A percentile compares a stretch with the other conserved stretches of the same genome.
Conservation (phyloP, 306 rosid genomes). For the Neltuma alba region DNA sequence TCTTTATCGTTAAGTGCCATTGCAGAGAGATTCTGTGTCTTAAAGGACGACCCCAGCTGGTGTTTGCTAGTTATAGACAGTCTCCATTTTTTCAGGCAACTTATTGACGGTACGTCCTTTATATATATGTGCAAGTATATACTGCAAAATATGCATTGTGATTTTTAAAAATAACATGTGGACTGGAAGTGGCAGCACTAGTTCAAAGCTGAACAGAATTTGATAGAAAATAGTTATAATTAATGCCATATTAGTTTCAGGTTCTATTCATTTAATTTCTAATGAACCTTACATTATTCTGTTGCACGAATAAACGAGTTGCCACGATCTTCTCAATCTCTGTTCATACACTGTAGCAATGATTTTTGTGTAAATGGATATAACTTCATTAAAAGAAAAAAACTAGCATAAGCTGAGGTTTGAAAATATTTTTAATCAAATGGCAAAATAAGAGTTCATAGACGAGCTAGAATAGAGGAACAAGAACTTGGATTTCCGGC, state of each 20-base stretch:
- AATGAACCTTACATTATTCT: not conserved
- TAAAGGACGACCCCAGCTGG: not conserved
- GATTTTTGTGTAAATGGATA: not conserved
- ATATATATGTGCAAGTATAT: not conserved
- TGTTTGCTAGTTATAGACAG: constrained; percentile 26
- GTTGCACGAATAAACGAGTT: too few species aligned
- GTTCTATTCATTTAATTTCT: not conserved
- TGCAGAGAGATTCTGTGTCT: constrained; percentile 2
- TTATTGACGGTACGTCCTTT: constrained; percentile 24
- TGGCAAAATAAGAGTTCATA: too few species aligned
- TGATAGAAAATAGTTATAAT: not conserved
- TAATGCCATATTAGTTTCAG: not conserved
- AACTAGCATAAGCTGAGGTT: too few species aligned
- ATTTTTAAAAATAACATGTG: constrained; percentile 1
- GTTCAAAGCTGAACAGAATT: constrained; percentile 3
- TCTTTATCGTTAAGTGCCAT: not conserved
- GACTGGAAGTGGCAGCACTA: not conserved
- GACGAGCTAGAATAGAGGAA: too few species aligned
- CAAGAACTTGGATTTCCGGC: too few species aligned
- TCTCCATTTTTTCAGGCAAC: constrained; percentile 39
- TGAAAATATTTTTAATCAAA: too few species aligned
- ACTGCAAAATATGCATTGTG: constrained; percentile 20
- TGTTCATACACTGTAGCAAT: not conserved
- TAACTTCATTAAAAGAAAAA: too few species aligned
- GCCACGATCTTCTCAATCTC: not conserved